Evolutionary conservation across 2,329 filamentous ascomycete species (phyloP).

Genomic region (Calonectria multiphialidica): DNA sequence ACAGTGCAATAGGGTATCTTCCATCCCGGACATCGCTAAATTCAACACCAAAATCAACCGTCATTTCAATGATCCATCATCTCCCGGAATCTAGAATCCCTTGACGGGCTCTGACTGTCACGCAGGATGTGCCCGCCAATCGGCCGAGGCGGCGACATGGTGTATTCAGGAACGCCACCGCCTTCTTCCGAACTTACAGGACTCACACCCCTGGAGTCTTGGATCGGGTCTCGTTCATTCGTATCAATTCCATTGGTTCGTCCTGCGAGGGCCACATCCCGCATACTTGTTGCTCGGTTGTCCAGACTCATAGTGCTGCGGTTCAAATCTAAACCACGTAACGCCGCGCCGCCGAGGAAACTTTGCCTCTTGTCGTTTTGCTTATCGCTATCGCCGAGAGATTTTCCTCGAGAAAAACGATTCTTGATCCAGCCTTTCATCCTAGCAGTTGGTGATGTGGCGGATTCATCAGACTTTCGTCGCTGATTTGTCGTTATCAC

Average conservation of each 20-base stretch:
- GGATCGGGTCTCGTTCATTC: constrained; percentile 30
- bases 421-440: constrained; percentile 69
- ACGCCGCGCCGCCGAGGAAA: constrained; percentile 65
- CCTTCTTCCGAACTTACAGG: constrained; percentile 48
- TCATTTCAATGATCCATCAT: constrained; percentile 55
- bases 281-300: constrained; percentile 56
- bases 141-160: constrained; percentile 53
- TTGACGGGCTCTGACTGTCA: constrained; percentile 64
- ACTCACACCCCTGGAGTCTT: constrained; percentile 52
- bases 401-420: constrained; percentile 60
- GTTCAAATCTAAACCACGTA: constrained; percentile 57
- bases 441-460: constrained; percentile 52
- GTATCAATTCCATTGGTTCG: constrained; percentile 41
- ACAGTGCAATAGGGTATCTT: constrained; percentile 5
- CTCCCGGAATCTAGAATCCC: constrained; percentile 72
- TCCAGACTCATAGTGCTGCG: constrained; percentile 59
- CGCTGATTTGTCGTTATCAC: constrained; percentile 29
- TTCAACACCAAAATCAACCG: neutral
- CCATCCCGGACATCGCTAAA: neutral
- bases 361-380: constrained; percentile 51
- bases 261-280: constrained; percentile 61
- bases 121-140: constrained; percentile 49
- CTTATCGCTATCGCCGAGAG: constrained; percentile 52
- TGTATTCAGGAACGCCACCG: constrained; percentile 28
- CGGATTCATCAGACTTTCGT: constrained; percentile 33